Percentiles rank a stretch among this genome's conserved stretches.
These are phyloP conservation scores for Yarrowia sp. DNA, from an alignment of 805 yeast genomes.

Conservation along the genomic window DNA sequence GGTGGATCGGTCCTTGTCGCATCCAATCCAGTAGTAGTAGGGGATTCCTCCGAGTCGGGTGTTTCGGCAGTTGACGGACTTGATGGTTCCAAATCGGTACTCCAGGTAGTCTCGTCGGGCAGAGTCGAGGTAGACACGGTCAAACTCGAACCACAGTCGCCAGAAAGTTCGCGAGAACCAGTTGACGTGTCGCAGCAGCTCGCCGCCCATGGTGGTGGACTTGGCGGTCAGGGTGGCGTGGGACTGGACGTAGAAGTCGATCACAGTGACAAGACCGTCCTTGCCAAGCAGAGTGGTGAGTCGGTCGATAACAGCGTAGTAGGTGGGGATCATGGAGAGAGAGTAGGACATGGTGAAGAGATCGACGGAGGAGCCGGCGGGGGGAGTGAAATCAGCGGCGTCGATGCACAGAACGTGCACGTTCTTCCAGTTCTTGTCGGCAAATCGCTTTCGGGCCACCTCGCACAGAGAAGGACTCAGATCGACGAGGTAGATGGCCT, in stretches of 20 bases:
- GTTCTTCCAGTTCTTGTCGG: slow-evolving; percentile 58
- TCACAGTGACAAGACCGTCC: slow-evolving; percentile 69
- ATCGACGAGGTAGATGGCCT: slow-evolving; percentile 74
- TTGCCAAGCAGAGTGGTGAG: slow-evolving; percentile 60
- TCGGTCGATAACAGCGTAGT: slow-evolving; percentile 78
- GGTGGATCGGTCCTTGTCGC: slow-evolving; percentile 62
- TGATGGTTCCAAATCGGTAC: slow-evolving; percentile 80
- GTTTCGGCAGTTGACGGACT: slow-evolving; percentile 73
- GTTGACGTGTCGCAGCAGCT: slow-evolving; percentile 71
- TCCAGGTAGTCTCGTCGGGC: slow-evolving; percentile 84
- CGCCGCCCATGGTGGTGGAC: slow-evolving; percentile 77
- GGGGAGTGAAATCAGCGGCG: slow-evolving; percentile 72
- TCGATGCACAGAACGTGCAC: slow-evolving; percentile 76
- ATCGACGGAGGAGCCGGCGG: slow-evolving; percentile 53
- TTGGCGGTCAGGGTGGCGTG: slow-evolving; percentile 69
- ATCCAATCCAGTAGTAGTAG: slow-evolving; percentile 83
- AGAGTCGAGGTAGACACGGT: slow-evolving; percentile 77
- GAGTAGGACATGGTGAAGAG: slow-evolving; percentile 81
- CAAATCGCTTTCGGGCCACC: slow-evolving; percentile 68
- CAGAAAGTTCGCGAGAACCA: slow-evolving; percentile 83
- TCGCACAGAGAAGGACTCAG: slow-evolving; percentile 78
- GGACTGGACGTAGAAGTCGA: slow-evolving; percentile 82
- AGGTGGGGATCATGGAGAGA: slow-evolving; percentile 84
- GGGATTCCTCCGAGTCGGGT: slow-evolving; percentile 74
- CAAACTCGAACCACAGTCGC: slow-evolving; percentile 89